phyloP scores from a whole-genome alignment of 2,329 filamentous ascomycete species.

The Claviceps monticola region DNA sequence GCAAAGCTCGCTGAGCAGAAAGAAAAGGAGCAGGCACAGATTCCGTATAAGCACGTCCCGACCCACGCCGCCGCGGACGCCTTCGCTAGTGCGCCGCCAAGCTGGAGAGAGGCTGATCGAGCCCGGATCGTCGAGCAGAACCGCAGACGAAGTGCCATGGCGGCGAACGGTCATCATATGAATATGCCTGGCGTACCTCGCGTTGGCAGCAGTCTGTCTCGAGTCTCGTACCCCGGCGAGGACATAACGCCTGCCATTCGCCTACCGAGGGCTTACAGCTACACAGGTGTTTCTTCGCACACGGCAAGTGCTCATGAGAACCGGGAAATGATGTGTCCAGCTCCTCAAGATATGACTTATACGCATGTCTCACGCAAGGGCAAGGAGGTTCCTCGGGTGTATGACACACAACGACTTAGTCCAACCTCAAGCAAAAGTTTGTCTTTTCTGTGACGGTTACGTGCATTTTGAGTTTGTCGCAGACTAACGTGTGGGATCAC shows the following conservation, averaged over 20 bases:
- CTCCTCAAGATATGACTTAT: conserved; percentile 12
- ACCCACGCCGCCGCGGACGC: conserved; percentile 48
- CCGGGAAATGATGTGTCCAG: conserved; percentile 19
- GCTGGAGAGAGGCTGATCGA: conserved; percentile 33
- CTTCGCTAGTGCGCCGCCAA: conserved; percentile 37
- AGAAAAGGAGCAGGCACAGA: conserved; percentile 22
- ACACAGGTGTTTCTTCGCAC: conserved; percentile 23
- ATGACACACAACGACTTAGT: conserved; percentile 21
- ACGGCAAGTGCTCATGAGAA: conserved; percentile 12
- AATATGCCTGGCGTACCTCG: conserved; percentile 28
- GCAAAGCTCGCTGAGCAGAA: conserved; percentile 33
- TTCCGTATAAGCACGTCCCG: conserved; percentile 46
- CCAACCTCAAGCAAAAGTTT: conserved; percentile 24
- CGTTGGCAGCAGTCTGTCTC: conserved; percentile 32
- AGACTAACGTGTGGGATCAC: background rate
- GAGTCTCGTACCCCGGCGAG: conserved; percentile 31
- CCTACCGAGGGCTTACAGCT: conserved; percentile 30
- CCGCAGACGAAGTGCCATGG: conserved; percentile 33
- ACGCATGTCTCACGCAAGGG: conserved; percentile 24
- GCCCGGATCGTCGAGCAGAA: conserved; percentile 36
- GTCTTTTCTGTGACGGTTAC: background rate
- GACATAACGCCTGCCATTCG: conserved; percentile 25
- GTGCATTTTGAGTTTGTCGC: background rate
- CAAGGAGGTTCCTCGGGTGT: conserved; percentile 25
- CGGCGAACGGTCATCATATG: conserved; percentile 23